Evolutionary conservation across 495 filamentous ascomycete species (phyloP).

Genomic region (Lasiosphaeris hirsuta): DNA sequence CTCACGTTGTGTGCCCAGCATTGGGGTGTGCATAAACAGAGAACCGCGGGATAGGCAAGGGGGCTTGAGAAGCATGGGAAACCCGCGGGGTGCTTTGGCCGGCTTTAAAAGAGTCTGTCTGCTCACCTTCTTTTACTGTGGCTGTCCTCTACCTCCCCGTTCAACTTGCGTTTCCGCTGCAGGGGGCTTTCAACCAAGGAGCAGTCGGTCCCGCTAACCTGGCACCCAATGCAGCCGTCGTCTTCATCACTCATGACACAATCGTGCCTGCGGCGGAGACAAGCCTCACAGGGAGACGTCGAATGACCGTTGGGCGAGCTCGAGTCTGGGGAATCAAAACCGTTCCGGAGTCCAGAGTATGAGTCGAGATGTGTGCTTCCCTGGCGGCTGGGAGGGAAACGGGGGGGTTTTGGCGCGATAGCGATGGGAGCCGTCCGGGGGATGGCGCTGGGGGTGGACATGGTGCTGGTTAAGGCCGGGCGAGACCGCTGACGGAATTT

Average conservation of each 20-base stretch:
- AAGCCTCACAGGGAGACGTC: constrained; percentile 55
- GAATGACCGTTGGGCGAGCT: constrained; percentile 43
- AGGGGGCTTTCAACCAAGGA: constrained; percentile 64
- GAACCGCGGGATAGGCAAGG: background rate
- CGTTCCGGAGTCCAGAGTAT: constrained; percentile 40
- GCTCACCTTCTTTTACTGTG: constrained; percentile 56
- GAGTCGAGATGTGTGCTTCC: constrained; percentile 39
- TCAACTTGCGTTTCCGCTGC: constrained; percentile 70
- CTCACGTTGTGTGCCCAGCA: constrained; percentile 5
- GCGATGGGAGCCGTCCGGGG: constrained; percentile 55
- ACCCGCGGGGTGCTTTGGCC: constrained; percentile 23
- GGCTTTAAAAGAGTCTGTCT: constrained; percentile 8
- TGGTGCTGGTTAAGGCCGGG: constrained; percentile 36
- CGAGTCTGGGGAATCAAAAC: constrained; percentile 49
- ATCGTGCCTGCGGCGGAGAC: constrained; percentile 77
- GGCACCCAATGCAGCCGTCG: constrained; percentile 59
- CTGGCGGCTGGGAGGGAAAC: constrained; percentile 42
- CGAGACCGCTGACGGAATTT: constrained; percentile 15
- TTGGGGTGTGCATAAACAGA: constrained; percentile 10
- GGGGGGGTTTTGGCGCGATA: constrained; percentile 53
- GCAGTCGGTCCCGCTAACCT: constrained; percentile 59
- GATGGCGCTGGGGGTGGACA: constrained; percentile 48
- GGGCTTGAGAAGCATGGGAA: constrained; percentile 1
- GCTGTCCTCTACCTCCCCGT: constrained; percentile 57
- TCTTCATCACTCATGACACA: constrained; percentile 82